These are phyloP conservation scores for Umbelopsis sp. DNA, from an alignment of 192 early-diverging fungal genomes.

Conservation along the genomic window DNA sequence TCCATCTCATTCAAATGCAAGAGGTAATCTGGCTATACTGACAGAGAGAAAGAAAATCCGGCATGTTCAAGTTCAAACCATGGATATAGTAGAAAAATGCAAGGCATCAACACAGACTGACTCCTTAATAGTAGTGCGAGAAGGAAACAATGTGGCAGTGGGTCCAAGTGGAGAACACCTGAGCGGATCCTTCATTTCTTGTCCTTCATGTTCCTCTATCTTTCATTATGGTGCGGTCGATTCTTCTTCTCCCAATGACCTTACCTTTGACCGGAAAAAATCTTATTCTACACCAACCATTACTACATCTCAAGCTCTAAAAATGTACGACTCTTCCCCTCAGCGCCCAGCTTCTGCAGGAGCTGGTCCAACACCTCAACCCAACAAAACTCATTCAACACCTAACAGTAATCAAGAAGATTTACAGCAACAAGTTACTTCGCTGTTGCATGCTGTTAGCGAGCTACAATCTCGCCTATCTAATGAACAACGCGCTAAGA, in stretches of 20 bases:
- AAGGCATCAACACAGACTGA: slow-evolving; percentile 16
- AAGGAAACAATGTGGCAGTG: slow-evolving; percentile 1
- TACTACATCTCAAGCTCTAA: not conserved
- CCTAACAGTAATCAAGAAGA: not conserved
- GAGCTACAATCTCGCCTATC: not conserved
- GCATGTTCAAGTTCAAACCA: slow-evolving; percentile 35
- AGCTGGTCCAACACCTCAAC: not conserved
- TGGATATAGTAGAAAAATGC: not conserved
- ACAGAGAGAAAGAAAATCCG: slow-evolving; percentile 26
- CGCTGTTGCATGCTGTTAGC: slow-evolving; percentile 3
- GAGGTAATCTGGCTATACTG: not conserved
- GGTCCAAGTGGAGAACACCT: slow-evolving; percentile 1
- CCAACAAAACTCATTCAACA: not conserved
- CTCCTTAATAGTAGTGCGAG: slow-evolving; percentile 18
- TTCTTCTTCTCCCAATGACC: not conserved
- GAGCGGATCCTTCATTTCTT: not conserved
- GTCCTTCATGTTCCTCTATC: slow-evolving; percentile 24
- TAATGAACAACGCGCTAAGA: slow-evolving; percentile 24
- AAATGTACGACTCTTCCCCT: not conserved
- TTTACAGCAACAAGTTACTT: slow-evolving; percentile 2
- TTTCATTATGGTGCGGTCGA: not conserved
- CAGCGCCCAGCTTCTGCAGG: slow-evolving; percentile 13
- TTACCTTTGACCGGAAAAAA: slow-evolving; percentile 8
- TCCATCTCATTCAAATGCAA: not conserved
- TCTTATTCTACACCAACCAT: slow-evolving; percentile 8